These are phyloP conservation scores for Aspergillus hortae DNA, from an alignment of 2,329 filamentous ascomycete genomes.

Conservation along the genomic window DNA sequence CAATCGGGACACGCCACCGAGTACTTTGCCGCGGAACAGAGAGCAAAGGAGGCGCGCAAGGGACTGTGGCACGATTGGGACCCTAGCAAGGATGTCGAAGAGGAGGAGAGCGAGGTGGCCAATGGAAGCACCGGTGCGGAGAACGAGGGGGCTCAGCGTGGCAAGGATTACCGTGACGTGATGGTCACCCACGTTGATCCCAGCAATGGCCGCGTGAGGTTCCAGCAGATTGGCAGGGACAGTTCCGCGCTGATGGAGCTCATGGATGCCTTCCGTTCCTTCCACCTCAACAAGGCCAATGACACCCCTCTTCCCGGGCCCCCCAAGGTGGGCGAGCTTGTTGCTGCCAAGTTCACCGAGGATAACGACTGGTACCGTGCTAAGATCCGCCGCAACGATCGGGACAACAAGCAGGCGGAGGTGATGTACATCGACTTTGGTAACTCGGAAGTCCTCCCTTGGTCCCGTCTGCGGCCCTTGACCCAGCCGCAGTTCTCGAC, in stretches of 20 bases:
- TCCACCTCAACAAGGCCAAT: slow-evolving; percentile 83
- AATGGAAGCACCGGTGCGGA: slow-evolving; percentile 52
- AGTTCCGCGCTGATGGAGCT: slow-evolving; percentile 80
- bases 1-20: slow-evolving; percentile 87
- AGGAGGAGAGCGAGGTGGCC: slow-evolving; percentile 48
- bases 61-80: slow-evolving; percentile 94
- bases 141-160: slow-evolving; percentile 55
- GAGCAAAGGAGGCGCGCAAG: slow-evolving; percentile 83
- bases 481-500: slow-evolving; percentile 72
- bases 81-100: slow-evolving; percentile 74
- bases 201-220: slow-evolving; percentile 73
- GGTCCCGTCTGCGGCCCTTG: slow-evolving; percentile 78
- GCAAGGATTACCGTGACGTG: slow-evolving; percentile 92
- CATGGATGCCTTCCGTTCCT: slow-evolving; percentile 87
- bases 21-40: slow-evolving; percentile 80
- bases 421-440: slow-evolving; percentile 95
- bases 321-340: slow-evolving; percentile 87
- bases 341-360: slow-evolving; percentile 84
- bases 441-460: slow-evolving; percentile 85
- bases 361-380: slow-evolving; percentile 95
- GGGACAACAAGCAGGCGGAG: slow-evolving; percentile 81
- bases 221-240: slow-evolving; percentile 85
- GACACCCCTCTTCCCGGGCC: slow-evolving; percentile 67
- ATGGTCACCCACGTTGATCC: slow-evolving; percentile 84
- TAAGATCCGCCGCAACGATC: slow-evolving; percentile 86